Percentiles rank a stretch among this genome's conserved stretches.
Evolutionary conservation across 371 early-diverging fungal species (phyloP).

Genomic region (Saksenaea oblongispora): DNA sequence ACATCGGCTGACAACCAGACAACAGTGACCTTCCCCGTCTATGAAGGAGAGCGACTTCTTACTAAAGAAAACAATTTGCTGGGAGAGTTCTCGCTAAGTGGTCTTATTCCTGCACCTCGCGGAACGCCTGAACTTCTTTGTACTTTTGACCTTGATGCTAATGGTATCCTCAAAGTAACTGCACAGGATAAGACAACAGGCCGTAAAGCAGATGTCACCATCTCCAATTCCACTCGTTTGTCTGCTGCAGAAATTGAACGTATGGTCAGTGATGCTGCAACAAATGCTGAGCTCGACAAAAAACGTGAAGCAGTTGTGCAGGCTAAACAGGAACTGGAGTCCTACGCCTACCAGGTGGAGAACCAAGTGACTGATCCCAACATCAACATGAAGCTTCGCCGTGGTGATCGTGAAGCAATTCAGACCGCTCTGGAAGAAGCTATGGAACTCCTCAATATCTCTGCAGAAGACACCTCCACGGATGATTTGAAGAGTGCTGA

Average conservation of each 20-base stretch:
- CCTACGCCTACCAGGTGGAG: conserved; percentile 86
- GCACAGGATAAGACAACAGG: conserved; percentile 93
- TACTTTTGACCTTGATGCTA: conserved; percentile 92
- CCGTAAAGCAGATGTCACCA: conserved; percentile 74
- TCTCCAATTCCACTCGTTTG: conserved; percentile 90
- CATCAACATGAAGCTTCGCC: conserved; percentile 70
- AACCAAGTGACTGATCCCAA: conserved; percentile 80
- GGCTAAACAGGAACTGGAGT: conserved; percentile 86
- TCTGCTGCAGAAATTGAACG: conserved; percentile 88
- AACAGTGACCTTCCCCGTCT: conserved; percentile 85
- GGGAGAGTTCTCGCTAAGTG: conserved; percentile 83
- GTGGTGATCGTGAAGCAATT: conserved; percentile 81
- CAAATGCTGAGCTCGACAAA: conserved; percentile 84
- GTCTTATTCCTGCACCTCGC: conserved; percentile 88
- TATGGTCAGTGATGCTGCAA: conserved; percentile 87
- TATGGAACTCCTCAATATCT: conserved; percentile 80
- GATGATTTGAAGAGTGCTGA: conserved; percentile 79
- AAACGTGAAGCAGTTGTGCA: conserved; percentile 78
- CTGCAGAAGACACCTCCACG: conserved; percentile 71
- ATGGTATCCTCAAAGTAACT: conserved; percentile 93
- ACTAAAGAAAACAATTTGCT: conserved; percentile 89
- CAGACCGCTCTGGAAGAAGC: conserved; percentile 84
- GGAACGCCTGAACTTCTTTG: conserved; percentile 91
- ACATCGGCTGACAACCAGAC: conserved; percentile 92
- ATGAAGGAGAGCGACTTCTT: conserved; percentile 85